A percentile compares a stretch with the other conserved stretches of the same genome.
Conservation (phyloP, 2,329 filamentous ascomycete species). For the Alternaria infectoria region DNA sequence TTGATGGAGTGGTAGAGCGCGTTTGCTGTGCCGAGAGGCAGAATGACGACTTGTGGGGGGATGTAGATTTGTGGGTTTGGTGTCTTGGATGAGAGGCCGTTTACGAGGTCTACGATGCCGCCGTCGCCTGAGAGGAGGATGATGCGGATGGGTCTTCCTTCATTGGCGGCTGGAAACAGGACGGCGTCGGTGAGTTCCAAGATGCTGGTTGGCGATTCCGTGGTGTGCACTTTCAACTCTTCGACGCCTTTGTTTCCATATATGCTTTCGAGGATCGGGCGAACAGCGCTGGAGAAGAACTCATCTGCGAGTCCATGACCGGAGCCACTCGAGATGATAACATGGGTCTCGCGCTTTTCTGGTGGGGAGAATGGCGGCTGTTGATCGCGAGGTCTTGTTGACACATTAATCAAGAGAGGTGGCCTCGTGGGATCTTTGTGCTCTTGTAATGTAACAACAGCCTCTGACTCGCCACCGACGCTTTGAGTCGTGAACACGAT, state of each 20-base stretch:
- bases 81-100: slow-evolving; percentile 60
- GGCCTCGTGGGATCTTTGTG: slow-evolving; percentile 19
- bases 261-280: slow-evolving; percentile 52
- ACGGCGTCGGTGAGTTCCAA: slow-evolving; percentile 63
- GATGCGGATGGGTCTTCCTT: slow-evolving; percentile 57
- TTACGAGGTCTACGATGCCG: slow-evolving; percentile 81
- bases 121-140: slow-evolving; percentile 88
- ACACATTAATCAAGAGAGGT: slow-evolving; percentile 25
- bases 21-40: slow-evolving; percentile 61
- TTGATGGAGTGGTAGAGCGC: slow-evolving; percentile 56
- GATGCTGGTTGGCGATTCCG: slow-evolving; percentile 68
- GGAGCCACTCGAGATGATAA: slow-evolving; percentile 55
- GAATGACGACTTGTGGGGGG: slow-evolving; percentile 63
- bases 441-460: slow-evolving; percentile 13
- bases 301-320: slow-evolving; percentile 50
- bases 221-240: slow-evolving; percentile 64
- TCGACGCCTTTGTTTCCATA: slow-evolving; percentile 37
- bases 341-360: slow-evolving; percentile 42
- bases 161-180: slow-evolving; percentile 58
- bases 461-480: slow-evolving; percentile 10
- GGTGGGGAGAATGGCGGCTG: neutral
- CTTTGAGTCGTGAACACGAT: slow-evolving; percentile 13
- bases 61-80: slow-evolving; percentile 25
- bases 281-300: slow-evolving; percentile 49
- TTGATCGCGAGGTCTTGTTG: slow-evolving; percentile 24